Evolutionary conservation across 345 rosid genomes (phyloP).

Genomic region (Citrus medica): DNA sequence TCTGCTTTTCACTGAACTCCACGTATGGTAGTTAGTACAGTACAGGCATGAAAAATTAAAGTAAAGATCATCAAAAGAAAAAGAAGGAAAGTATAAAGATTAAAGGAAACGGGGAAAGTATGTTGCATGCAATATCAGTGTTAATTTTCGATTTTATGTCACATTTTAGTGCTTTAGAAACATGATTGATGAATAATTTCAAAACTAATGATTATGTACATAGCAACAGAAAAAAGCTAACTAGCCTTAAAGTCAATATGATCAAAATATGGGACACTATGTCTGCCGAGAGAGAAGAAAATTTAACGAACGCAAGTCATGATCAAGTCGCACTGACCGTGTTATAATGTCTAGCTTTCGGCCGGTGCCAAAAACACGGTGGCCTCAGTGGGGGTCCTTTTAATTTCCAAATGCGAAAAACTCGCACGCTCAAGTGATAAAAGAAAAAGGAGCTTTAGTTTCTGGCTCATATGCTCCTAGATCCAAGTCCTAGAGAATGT

Average conservation of each 20-base stretch:
- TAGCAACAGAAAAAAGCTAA: neutral
- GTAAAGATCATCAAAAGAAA: neutral
- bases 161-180: neutral
- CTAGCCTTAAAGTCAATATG: too few relatives aligned
- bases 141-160: neutral
- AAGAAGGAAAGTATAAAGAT: neutral
- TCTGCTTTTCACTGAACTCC: neutral
- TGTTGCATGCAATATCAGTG: too few relatives aligned
- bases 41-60: slow-evolving; percentile 3
- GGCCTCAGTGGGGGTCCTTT: neutral
- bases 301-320: too few relatives aligned
- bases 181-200: neutral
- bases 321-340: neutral
- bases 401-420: neutral
- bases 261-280: too few relatives aligned
- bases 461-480: slow-evolving; percentile 13
- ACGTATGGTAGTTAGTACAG: neutral
- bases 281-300: too few relatives aligned
- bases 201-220: neutral
- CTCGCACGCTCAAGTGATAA: neutral
- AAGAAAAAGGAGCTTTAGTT: slow-evolving; percentile 5
- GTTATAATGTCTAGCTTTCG: slow-evolving; percentile 4
- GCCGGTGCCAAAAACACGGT: slow-evolving; percentile 7
- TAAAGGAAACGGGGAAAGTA: neutral
- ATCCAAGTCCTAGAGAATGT: neutral